Conservation (phyloP, 2,329 filamentous ascomycete genomes). For the Seiridium cupressi region DNA sequence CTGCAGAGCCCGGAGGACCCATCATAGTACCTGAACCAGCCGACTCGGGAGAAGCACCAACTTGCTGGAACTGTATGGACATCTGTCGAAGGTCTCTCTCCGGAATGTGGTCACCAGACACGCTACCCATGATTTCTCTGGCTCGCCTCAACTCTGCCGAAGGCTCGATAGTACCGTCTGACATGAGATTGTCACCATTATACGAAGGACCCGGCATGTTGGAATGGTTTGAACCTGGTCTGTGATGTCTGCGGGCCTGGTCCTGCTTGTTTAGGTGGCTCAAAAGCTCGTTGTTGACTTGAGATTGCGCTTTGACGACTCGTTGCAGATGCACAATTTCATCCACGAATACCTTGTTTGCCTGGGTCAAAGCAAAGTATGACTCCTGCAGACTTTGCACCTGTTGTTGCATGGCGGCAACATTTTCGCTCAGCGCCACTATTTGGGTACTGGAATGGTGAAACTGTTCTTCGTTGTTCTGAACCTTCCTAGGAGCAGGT, state of each 20-base stretch:
- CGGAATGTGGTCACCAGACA: constrained; percentile 49
- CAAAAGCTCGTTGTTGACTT: constrained; percentile 57
- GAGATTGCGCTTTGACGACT: constrained; percentile 56
- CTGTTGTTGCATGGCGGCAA: constrained; percentile 89
- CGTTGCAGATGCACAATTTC: constrained; percentile 62
- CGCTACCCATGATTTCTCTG: constrained; percentile 53
- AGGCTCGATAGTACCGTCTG: constrained; percentile 45
- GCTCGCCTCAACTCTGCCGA: constrained; percentile 54
- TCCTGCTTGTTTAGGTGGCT: constrained; percentile 52
- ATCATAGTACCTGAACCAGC: constrained; percentile 49
- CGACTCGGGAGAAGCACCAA: constrained; percentile 52
- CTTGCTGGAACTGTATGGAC: constrained; percentile 48
- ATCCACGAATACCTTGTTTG: constrained; percentile 60
- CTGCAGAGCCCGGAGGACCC: constrained; percentile 47
- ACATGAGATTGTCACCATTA: constrained; percentile 34
- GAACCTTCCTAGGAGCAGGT: constrained; percentile 79
- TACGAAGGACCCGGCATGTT: constrained; percentile 35
- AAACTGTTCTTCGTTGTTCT: constrained; percentile 66
- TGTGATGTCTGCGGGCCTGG: constrained; percentile 40
- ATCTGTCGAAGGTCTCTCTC: constrained; percentile 56
- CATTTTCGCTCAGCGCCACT: constrained; percentile 81
- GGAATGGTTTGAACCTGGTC: constrained; percentile 34
- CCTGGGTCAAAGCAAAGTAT: constrained; percentile 72
- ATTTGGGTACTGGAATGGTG: constrained; percentile 83
- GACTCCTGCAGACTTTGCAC: constrained; percentile 83